Evolutionary conservation across 73 alveolate species (phyloP), one percentile per base, ranked within the genome.

Genomic region (Stentor coeruleus): DNA sequence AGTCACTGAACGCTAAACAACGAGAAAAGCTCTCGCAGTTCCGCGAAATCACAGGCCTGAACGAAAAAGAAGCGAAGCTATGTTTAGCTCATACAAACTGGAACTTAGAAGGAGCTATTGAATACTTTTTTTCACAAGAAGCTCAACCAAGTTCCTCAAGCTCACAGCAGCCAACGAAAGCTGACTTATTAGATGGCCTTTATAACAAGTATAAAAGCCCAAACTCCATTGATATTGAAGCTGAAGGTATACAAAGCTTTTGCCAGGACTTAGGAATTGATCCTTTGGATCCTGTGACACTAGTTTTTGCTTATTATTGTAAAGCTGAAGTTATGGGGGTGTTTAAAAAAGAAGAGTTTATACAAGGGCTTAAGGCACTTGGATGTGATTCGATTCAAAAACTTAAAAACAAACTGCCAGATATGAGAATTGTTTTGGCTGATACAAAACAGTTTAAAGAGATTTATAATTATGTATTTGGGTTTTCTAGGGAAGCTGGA

Each of bases 321-420:
- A 59, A 77, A 3, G 95, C 95, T 0, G 81, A 87, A 75, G 84
- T 81, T 3, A 90, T 90, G 93, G 95, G 95, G 30, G 66, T 87
- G 58, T 90, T 85, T 58, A 83, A 84, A 11, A 74, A 55, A 14
- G 82, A 73, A 37, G 95, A 90, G 84, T 90, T 90, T 58, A 28
- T 11, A 11, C 77, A 42, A 3, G 95, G 95, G 38, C 31, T 90
- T 74, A 59, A 85, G 35, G 59, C 82, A 42, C 37, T 90, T 58
- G 89, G 89, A 30, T 57, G 84, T 74, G 77, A 59, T 59, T 35
- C 82, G 3, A 59, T 90, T 4, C 73, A 73, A 6, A 83, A 83
- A 35, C 76, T 90, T 4, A 90, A 59, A 79, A 58, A 77, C 39
- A 86, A 90, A 75, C 20, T 86, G 37, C 88, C 88, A 0, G 41